phyloP scores from a whole-genome alignment of 208 protist genomes.

The Endotrypanum monterogeii region DNA sequence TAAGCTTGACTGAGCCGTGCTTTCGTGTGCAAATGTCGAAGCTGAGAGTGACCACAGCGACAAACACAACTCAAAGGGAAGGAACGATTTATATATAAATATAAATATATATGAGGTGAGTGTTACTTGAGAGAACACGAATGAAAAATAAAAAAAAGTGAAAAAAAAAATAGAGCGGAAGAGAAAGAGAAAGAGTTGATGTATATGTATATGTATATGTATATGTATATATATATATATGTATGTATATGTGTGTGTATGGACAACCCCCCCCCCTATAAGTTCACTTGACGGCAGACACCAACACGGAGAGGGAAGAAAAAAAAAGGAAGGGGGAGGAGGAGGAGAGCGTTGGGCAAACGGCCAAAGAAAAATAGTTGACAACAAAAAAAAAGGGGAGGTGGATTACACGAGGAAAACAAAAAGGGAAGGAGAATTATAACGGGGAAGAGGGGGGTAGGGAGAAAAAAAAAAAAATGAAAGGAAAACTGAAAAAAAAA shows the following conservation, averaged over 20 bases:
- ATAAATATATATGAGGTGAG: too few relatives aligned
- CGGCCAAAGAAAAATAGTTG: neutral
- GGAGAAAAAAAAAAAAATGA: neutral
- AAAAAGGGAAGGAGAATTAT: neutral
- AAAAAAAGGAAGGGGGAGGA: neutral
- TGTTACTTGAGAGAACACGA: neutral
- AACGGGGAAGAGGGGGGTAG: neutral
- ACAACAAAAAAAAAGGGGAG: neutral
- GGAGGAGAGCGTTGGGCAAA: neutral
- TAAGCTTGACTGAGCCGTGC: too few relatives aligned
- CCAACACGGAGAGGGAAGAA: too few relatives aligned
- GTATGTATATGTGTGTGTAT: constrained; percentile 1
- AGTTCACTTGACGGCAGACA: too few relatives aligned
- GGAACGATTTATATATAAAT: too few relatives aligned
- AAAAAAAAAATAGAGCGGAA: constrained; percentile 2
- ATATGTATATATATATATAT: neutral
- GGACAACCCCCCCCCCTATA: too few relatives aligned
- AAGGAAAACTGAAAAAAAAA: neutral
- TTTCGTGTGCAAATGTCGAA: too few relatives aligned
- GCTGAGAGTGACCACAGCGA: too few relatives aligned
- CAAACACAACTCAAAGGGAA: too few relatives aligned
- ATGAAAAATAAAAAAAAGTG: neutral
- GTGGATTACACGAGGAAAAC: too few relatives aligned
- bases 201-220: neutral
- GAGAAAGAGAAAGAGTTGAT: neutral